These are phyloP conservation scores for Aspergillus sp. DNA, from an alignment of 2,329 filamentous ascomycete species.

Conservation along the genomic window DNA sequence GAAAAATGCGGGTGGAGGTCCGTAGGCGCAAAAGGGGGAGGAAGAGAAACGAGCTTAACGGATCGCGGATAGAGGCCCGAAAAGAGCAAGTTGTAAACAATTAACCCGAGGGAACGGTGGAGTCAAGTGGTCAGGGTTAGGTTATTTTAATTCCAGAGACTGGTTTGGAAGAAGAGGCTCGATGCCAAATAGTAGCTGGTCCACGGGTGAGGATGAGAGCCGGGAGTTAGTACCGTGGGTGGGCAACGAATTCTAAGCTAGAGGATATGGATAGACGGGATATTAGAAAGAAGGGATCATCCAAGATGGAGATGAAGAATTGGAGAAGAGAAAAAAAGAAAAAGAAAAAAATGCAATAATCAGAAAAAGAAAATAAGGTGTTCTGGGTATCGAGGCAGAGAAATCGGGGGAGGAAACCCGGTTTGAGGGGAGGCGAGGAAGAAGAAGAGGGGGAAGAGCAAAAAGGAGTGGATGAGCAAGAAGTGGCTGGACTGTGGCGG, in stretches of 20 bases:
- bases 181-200: constrained; percentile 1
- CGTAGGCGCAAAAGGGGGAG: constrained; percentile 11
- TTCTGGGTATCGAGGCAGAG: not conserved
- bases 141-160: no score
- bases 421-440: not conserved
- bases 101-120: constrained; percentile 15
- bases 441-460: not conserved
- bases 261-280: not conserved
- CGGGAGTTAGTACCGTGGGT: constrained; percentile 14
- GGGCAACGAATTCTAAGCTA: not conserved
- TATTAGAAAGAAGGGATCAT: not conserved
- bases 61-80: constrained; percentile 16
- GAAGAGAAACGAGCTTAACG: constrained; percentile 9
- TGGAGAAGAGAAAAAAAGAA: not conserved
- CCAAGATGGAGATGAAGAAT: not conserved
- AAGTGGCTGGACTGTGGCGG: constrained; percentile 7
- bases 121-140: not conserved
- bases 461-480: constrained; percentile 5
- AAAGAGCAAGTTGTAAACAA: constrained; percentile 33
- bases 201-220: constrained; percentile 11
- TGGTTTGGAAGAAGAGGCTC: no score
- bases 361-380: not conserved
- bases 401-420: not conserved
- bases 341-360: not conserved
- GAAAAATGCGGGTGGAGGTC: constrained; percentile 2